phyloP scores from a whole-genome alignment of 2,329 filamentous ascomycete species.

The Xylaria sp. region DNA sequence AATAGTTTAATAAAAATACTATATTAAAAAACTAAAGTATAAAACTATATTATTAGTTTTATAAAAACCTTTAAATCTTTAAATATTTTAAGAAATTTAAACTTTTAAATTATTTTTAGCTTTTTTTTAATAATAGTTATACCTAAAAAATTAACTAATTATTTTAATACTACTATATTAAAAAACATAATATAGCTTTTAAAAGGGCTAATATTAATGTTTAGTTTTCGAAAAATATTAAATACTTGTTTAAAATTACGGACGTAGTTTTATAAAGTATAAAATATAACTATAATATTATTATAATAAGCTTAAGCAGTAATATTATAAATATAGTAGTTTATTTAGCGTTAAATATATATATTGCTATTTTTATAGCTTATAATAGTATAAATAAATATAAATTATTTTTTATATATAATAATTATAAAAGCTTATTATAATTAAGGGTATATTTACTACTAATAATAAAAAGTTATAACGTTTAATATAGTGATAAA shows the following conservation, averaged over 20 bases:
- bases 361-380: constrained; percentile 7
- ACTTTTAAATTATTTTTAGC: background rate
- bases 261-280: background rate
- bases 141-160: background rate
- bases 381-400: constrained; percentile 3
- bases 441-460: background rate
- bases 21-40: too few relatives aligned
- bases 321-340: constrained; percentile 8
- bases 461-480: constrained; percentile 13
- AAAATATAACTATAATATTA: constrained; percentile 8
- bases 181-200: constrained; percentile 11
- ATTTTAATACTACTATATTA: background rate
- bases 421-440: constrained; percentile 6
- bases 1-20: too few relatives aligned
- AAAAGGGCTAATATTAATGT: background rate
- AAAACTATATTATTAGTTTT: too few relatives aligned
- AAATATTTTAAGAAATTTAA: constrained; percentile 1
- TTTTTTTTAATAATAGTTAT: background rate
- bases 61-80: too few relatives aligned
- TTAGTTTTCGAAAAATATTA: background rate
- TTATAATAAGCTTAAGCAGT: background rate
- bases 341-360: constrained; percentile 4
- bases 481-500: background rate
- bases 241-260: background rate
- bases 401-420: constrained; percentile 2